A percentile compares a stretch with the other conserved stretches of the same genome.
Evolutionary conservation across 495 filamentous ascomycete genomes (phyloP).

Genomic region (Lineolata rhizophorae): DNA sequence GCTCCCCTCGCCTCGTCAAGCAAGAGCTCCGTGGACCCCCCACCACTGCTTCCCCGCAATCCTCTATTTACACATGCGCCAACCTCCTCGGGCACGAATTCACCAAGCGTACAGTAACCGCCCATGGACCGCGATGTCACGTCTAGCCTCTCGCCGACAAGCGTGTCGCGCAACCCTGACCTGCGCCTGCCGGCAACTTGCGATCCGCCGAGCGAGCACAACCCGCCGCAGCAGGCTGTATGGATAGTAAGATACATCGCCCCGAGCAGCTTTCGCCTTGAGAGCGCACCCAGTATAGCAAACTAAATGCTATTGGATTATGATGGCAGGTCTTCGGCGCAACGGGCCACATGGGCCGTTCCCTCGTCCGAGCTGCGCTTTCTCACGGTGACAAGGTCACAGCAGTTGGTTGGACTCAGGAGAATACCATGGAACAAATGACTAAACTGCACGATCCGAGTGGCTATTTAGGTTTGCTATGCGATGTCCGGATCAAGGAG

Average conservation of each 20-base stretch:
- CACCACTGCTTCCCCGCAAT: too few species aligned
- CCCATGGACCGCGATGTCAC: not conserved
- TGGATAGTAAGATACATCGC: conserved; percentile 12
- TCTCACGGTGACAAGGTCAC: conserved; percentile 67
- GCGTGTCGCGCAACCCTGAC: not conserved
- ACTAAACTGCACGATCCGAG: conserved; percentile 31
- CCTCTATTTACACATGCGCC: too few species aligned
- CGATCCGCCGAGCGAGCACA: conserved; percentile 14
- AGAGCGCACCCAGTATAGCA: not conserved
- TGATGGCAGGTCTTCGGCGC: conserved; percentile 67
- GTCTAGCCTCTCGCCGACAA: not conserved
- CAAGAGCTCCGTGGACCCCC: too few species aligned
- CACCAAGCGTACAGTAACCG: conserved; percentile 2
- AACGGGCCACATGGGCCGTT: conserved; percentile 88
- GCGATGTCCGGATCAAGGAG: conserved; percentile 67
- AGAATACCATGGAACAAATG: conserved; percentile 55
- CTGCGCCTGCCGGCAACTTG: conserved; percentile 15
- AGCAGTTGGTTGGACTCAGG: conserved; percentile 68
- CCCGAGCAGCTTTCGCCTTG: too few species aligned
- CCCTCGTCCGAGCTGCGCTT: conserved; percentile 62
- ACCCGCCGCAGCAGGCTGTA: conserved; percentile 13
- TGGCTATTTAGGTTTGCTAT: conserved; percentile 28
- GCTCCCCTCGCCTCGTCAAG: too few species aligned
- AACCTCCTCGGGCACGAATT: too few species aligned
- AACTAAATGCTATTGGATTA: not conserved